phyloP scores from a whole-genome alignment of 352 stramenopile genomes.

The Phytophthora hibernalis region DNA sequence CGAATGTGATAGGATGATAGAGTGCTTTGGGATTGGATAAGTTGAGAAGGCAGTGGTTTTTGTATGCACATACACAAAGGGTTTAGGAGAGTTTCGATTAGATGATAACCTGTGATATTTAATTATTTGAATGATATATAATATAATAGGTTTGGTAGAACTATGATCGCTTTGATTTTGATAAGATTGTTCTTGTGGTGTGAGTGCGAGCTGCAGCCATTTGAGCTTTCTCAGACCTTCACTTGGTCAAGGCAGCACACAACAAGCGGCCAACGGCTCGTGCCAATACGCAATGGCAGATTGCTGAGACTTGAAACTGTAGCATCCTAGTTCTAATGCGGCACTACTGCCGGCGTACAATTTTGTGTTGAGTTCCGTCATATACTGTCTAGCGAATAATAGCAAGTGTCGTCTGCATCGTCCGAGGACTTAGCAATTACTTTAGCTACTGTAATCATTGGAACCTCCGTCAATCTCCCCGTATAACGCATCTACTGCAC shows the following conservation, averaged over 20 bases:
- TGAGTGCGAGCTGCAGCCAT: too few species aligned
- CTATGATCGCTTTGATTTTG: background rate
- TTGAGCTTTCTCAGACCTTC: too few species aligned
- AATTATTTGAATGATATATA: background rate
- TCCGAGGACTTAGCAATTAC: conserved; percentile 51
- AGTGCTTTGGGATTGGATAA: background rate
- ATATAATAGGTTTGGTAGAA: background rate
- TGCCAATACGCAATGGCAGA: background rate
- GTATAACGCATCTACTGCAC: background rate
- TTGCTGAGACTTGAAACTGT: background rate
- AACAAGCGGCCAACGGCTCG: background rate
- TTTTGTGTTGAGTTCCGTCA: conserved; percentile 55
- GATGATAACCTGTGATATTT: background rate
- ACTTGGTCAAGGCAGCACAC: too few species aligned
- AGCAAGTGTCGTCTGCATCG: conserved; percentile 74
- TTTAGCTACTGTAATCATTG: conserved; percentile 83
- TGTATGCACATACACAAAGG: too few species aligned
- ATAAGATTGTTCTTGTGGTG: conserved; percentile 15
- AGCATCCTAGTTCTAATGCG: background rate
- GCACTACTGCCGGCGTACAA: background rate
- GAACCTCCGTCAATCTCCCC: conserved; percentile 27
- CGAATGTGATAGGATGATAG: background rate
- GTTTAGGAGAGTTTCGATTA: too few species aligned
- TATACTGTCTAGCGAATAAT: conserved; percentile 91
- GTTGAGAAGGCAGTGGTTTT: background rate